Conservation (phyloP, 1,284 basidiomycete genomes). For the Trichosporon faecale region DNA sequence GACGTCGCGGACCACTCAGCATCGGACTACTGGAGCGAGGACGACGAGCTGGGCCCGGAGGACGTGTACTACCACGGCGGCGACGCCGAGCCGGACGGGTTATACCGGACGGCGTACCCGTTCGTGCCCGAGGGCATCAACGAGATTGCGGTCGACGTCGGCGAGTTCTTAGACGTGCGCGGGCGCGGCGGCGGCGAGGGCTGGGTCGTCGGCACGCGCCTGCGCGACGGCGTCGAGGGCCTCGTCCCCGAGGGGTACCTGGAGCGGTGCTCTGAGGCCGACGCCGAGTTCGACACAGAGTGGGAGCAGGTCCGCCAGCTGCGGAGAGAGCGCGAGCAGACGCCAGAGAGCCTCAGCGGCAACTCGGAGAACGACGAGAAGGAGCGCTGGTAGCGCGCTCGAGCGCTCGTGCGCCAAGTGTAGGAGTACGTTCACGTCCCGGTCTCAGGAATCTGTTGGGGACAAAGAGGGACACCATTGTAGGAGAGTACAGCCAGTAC, state of each 20-base stretch:
- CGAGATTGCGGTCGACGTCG: slow-evolving; percentile 46
- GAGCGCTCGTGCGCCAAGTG: background rate
- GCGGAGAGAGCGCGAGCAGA: slow-evolving; percentile 76
- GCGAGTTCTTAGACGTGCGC: slow-evolving; percentile 44
- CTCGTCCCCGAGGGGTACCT: slow-evolving; percentile 51
- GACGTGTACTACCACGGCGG: slow-evolving; percentile 19
- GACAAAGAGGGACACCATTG: background rate
- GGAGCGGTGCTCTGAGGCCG: slow-evolving; percentile 29
- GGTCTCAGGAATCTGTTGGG: no score
- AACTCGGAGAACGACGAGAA: background rate
- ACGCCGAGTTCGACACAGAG: slow-evolving; percentile 17
- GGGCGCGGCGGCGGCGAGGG: slow-evolving; percentile 47
- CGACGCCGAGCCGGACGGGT: slow-evolving; percentile 39
- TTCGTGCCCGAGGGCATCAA: slow-evolving; percentile 47
- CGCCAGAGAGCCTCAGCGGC: background rate
- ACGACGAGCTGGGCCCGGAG: slow-evolving; percentile 21
- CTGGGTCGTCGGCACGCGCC: slow-evolving; percentile 49
- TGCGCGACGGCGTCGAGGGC: slow-evolving; percentile 34
- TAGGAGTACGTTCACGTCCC: background rate
- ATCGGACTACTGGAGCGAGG: slow-evolving; percentile 25
- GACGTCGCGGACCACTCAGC: slow-evolving; percentile 18
- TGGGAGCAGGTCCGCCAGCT: slow-evolving; percentile 52
- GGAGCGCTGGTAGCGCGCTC: background rate
- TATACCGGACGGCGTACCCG: slow-evolving; percentile 43
- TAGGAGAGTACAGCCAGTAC: background rate